Percentiles rank a stretch among this genome's conserved stretches.
These are phyloP conservation scores for Chloroidium sp. DNA, from an alignment of 163 green algal species.

Conservation along the genomic window DNA sequence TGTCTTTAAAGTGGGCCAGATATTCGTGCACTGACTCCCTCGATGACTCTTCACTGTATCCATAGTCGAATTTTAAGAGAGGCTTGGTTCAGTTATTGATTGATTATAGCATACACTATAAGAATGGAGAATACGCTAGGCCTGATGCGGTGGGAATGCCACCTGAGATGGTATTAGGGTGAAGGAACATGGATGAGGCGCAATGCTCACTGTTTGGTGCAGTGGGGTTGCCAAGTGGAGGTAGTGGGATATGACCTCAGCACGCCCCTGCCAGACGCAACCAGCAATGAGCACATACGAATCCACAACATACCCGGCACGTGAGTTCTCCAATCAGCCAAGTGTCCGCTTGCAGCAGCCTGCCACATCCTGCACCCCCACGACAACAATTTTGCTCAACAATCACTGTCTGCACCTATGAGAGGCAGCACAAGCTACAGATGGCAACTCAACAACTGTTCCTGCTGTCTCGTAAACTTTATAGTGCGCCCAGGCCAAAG, in stretches of 20 bases:
- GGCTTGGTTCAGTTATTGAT: not conserved
- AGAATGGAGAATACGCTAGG: not conserved
- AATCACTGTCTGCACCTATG: not conserved
- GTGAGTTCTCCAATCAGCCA: slow-evolving; percentile 1
- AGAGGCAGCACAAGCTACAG: not conserved
- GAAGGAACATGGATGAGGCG: not conserved
- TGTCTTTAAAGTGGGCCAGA: no score
- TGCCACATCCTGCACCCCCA: not conserved
- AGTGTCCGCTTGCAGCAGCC: not conserved
- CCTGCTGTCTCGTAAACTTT: no score
- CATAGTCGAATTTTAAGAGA: not conserved
- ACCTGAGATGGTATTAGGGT: not conserved
- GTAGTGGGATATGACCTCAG: slow-evolving; percentile 49
- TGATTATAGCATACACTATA: not conserved
- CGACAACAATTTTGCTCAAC: not conserved
- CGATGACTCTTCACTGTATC: no score
- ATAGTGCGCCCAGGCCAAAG: no score
- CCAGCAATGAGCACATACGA: slow-evolving; percentile 19
- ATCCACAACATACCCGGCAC: slow-evolving; percentile 29
- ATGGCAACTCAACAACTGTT: not conserved
- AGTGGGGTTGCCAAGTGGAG: slow-evolving; percentile 24
- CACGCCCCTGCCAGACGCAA: slow-evolving; percentile 22
- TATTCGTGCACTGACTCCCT: no score
- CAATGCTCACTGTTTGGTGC: not conserved
- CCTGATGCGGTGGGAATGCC: not conserved